Base-by-base conservation (phyloP, 176 grass and related monocot species). In the Avena atlantica region DNA sequence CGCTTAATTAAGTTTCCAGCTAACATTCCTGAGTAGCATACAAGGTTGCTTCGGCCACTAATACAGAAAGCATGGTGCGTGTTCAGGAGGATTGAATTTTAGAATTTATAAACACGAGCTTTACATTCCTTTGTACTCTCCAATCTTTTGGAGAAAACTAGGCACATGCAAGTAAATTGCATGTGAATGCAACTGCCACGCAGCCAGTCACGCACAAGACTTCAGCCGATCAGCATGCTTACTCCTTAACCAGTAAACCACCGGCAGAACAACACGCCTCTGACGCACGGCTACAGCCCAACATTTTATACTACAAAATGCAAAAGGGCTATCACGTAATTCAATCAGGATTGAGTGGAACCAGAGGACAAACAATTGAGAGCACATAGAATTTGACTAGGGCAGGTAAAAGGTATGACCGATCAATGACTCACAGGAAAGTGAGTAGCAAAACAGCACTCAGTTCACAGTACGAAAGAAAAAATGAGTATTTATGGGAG, bases 401-500 rank as follows among this genome's bases (percentile, higher is more conserved):
- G 12, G 23, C 11, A 27, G 12, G 3, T 34, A 34, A 34, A 34
- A 42, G 24, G 60, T 3, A 65, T 14, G 62, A 65, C 14, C 12
- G 12, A 12, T 20, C 12, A 66, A 76, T 20, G 61, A 66, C 14
- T 12, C 56, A 78, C 29, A 11, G 36, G 31, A 23, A 53, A 44
- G 56, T 76, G 15, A 11, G 13, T 69, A 57, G 61, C 45, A 68
- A 29, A 86, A 90, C 53, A 50, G 12, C 42, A 71, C 11, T 47
- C 61, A 61, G 1, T 45, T 69, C 65, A 74, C 72, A 77, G 3
- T 4, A 27, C 6, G 0, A 13, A 64, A 25, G 24, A 0, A 31
- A 31, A 66, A 64, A 64, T 6, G 25, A 17, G 27, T 68, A 79
- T 55, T 69, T 53, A 20, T 19, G 23, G 0, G 44, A 69, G 9